Percentiles rank a stretch among this genome's conserved stretches.
Conservation (phyloP, 345 rosid genomes). For the Schrenkiella parvula region DNA sequence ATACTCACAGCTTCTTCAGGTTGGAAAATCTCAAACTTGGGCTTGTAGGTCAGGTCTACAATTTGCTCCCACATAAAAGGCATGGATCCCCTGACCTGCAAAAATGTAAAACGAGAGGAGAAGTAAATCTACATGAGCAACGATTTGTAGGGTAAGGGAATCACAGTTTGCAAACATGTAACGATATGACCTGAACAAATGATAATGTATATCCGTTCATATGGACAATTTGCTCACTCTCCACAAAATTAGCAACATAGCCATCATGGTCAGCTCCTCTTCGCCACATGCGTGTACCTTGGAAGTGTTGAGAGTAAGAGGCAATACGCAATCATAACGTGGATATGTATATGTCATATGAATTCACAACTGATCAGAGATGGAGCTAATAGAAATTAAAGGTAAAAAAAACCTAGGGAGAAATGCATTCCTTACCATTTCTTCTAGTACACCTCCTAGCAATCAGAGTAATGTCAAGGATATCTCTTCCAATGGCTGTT, state of each 20-base stretch:
- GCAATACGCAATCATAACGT: slow-evolving; percentile 4
- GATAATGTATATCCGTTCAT: slow-evolving; percentile 61
- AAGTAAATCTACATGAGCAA: background rate
- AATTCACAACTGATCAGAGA: background rate
- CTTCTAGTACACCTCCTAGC: slow-evolving; percentile 97
- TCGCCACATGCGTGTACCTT: slow-evolving; percentile 99
- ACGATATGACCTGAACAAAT: slow-evolving; percentile 60
- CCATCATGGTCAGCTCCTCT: slow-evolving; percentile 99
- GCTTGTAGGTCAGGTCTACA: slow-evolving; percentile 93
- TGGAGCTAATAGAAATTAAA: too few species aligned
- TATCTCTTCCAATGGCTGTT: slow-evolving; percentile 87
- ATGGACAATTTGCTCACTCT: slow-evolving; percentile 84
- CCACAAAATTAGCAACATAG: slow-evolving; percentile 96
- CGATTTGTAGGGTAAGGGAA: background rate
- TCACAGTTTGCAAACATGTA: background rate
- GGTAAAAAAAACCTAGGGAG: background rate
- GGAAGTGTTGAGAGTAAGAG: slow-evolving; percentile 11
- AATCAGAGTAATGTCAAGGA: slow-evolving; percentile 73
- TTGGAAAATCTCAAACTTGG: slow-evolving; percentile 81
- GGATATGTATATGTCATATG: background rate
- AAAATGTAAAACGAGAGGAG: background rate
- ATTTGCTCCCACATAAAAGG: slow-evolving; percentile 95
- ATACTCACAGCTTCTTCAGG: slow-evolving; percentile 90
- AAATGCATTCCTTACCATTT: slow-evolving; percentile 53
- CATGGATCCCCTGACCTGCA: slow-evolving; percentile 87